phyloP scores from a whole-genome alignment of 169 alveolate genomes.

The Cryptosporidium andersoni region DNA sequence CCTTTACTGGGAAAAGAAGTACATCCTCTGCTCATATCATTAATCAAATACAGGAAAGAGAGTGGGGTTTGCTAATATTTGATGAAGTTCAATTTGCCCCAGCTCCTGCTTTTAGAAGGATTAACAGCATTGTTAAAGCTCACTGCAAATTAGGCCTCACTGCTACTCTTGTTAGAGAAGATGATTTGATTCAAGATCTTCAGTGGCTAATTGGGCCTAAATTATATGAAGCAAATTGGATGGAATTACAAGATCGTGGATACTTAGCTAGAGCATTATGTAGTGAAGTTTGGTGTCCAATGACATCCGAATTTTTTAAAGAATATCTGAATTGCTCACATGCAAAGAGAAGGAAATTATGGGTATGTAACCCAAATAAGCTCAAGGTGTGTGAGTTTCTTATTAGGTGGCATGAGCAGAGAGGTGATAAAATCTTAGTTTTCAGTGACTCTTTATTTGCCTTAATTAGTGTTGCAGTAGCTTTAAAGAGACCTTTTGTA shows the following conservation, averaged over 20 bases:
- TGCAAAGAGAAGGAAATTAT: conserved; percentile 89
- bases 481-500: conserved; percentile 89
- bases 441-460: conserved; percentile 97
- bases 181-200: conserved; percentile 93
- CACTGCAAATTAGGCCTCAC: conserved; percentile 98
- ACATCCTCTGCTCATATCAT: conserved; percentile 85
- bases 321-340: conserved; percentile 90
- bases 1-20: conserved; percentile 90
- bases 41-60: conserved; percentile 86
- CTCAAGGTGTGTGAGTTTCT: conserved; percentile 94
- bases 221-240: conserved; percentile 99
- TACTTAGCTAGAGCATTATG: conserved; percentile 97
- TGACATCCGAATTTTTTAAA: conserved; percentile 94
- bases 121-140: conserved; percentile 86
- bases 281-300: conserved; percentile 98
- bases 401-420: conserved; percentile 92
- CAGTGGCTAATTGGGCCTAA: conserved; percentile 99
- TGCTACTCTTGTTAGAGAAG: conserved; percentile 99
- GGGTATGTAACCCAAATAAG: conserved; percentile 97
- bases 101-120: conserved; percentile 94
- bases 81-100: conserved; percentile 99
- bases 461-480: conserved; percentile 88
- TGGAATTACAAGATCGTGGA: conserved; percentile 95
- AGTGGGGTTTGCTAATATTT: conserved; percentile 97
- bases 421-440: conserved; percentile 97